These are phyloP conservation scores for Tolypocladium tropicale DNA, from an alignment of 2,329 filamentous ascomycete genomes.

Conservation along the genomic window DNA sequence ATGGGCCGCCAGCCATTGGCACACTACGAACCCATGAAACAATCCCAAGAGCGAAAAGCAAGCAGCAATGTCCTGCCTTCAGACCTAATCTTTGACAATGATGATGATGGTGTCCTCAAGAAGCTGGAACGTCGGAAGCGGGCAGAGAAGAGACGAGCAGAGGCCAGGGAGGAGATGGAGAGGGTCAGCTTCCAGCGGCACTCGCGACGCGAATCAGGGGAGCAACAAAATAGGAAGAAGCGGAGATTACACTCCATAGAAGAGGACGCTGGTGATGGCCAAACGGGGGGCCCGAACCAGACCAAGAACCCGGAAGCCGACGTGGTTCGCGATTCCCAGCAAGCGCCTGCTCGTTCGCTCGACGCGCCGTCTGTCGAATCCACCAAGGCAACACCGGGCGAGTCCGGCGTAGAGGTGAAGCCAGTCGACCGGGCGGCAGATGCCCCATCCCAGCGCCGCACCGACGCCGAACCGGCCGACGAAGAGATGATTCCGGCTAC, in stretches of 20 bases:
- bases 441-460: neutral
- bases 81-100: conserved; percentile 18
- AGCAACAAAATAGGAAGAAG: conserved; percentile 16
- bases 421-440: neutral
- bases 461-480: conserved; percentile 6
- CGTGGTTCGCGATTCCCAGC: conserved; percentile 14
- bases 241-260: conserved; percentile 7
- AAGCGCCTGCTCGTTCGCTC: conserved; percentile 12
- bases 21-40: conserved; percentile 34
- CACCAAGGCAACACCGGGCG: conserved; percentile 21
- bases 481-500: conserved; percentile 29
- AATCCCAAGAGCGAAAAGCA: conserved; percentile 32
- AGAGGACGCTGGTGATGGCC: neutral
- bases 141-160: conserved; percentile 26
- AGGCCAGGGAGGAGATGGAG: conserved; percentile 28
- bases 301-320: neutral
- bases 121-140: conserved; percentile 23
- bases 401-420: conserved; percentile 6
- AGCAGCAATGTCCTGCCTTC: conserved; percentile 13
- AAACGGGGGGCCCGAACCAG: neutral
- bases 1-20: conserved; percentile 22
- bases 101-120: conserved; percentile 23
- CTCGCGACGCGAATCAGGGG: conserved; percentile 9
- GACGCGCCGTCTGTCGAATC: conserved; percentile 15
- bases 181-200: conserved; percentile 26